Base-by-base conservation (phyloP, 179 eudicot genomes). In the Gypsophila paniculata region DNA sequence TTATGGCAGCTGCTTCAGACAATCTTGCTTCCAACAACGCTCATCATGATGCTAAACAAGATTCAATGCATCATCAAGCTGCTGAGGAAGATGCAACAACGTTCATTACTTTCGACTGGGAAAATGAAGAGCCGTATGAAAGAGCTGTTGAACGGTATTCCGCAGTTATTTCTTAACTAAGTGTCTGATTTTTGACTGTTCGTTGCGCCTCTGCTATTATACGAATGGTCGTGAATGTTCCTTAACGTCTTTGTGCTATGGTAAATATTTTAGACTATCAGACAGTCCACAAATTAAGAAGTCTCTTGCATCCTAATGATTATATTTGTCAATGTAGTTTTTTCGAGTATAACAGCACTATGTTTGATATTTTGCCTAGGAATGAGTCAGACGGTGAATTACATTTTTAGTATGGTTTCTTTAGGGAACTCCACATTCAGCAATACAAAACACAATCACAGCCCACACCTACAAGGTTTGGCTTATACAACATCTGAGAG, bases 91-190 rank as follows among this genome's bases (percentile, higher is more conserved):
- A 79, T 80, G 72, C 82, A 38, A 83, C 87, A 36, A 84, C 86
- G 61, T 89, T 85, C 76, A 85, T 90, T 76, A 87, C 97, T 75
- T 88, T 95, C 81, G 96, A 92, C 76, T 90, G 99, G 97, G 99
- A 92, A 80, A 90, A 95, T 77, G 99, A 95, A 76, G 91, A 86
- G 60, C 96, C 96, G 25, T 95, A 89, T 81, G 99, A 84, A 80
- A 84, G 79, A 81, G 96, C 99, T 69, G 97, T 92, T 48, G 91
- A 88, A 64, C 76, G 96, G 99, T 95, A 88, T 60, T 51, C 15
- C 72, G 21, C 55, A 26, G 19, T 42, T 42, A 15, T 67, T 67
- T 61, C 53, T 60, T 34, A 7, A 25, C 0, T 51, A 19, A 55
- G 25, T 48, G 9, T 23, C 89, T 88, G 80, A 67, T 55, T 14